These are phyloP conservation scores for Tympanopsis confertula DNA, from an alignment of 2,329 filamentous ascomycete species.

Conservation along the genomic window DNA sequence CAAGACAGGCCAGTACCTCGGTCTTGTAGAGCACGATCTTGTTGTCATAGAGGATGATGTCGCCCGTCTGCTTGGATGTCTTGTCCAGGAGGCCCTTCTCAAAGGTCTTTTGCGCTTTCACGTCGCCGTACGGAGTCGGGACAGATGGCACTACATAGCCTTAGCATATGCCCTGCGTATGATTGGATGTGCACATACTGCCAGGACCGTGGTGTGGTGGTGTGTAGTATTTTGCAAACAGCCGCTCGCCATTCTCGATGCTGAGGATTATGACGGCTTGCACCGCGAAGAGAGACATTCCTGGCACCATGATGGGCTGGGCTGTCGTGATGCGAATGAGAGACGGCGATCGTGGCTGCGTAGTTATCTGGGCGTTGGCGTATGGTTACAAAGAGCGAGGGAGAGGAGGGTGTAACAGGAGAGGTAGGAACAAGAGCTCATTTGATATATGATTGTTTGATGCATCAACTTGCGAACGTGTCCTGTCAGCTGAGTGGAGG, in stretches of 20 bases:
- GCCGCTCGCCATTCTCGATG: constrained; percentile 77
- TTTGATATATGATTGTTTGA: too few relatives aligned
- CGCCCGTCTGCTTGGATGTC: constrained; percentile 86
- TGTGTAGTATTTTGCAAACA: constrained; percentile 89
- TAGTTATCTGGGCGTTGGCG: constrained; percentile 47
- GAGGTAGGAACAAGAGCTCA: constrained; percentile 9
- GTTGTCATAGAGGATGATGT: constrained; percentile 97
- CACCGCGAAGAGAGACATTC: constrained; percentile 65
- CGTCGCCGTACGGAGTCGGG: constrained; percentile 50
- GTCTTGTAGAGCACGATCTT: constrained; percentile 94
- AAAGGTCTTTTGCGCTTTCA: constrained; percentile 91
- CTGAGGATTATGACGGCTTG: constrained; percentile 70
- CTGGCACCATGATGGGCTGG: constrained; percentile 51
- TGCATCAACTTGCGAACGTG: too few relatives aligned
- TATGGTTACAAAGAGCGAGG: constrained; percentile 28
- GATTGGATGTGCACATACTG: constrained; percentile 2
- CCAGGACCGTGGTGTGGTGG: constrained; percentile 45
- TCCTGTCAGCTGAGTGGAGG: too few relatives aligned
- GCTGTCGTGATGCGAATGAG: constrained; percentile 7
- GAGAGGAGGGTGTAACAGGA: constrained; percentile 23
- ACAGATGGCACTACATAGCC: neutral
- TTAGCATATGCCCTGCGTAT: constrained; percentile 4
- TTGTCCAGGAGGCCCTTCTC: constrained; percentile 94
- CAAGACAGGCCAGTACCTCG: too few relatives aligned
- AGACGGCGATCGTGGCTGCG: constrained; percentile 7